Evolutionary conservation across 1,139 yeast genomes (phyloP).

Genomic region (Saccharomyces uvarum): DNA sequence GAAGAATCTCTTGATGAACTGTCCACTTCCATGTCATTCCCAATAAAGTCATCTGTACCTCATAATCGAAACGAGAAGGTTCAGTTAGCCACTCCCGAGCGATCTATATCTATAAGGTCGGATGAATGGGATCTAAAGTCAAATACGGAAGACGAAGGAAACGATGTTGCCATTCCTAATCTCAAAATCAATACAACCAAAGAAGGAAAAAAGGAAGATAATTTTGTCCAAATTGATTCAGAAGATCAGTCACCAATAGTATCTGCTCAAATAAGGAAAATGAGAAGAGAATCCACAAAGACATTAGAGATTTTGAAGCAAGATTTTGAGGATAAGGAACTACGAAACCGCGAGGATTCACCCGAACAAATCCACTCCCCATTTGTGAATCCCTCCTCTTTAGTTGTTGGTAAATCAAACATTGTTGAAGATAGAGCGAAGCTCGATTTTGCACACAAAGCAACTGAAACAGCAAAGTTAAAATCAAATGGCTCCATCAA

Average conservation of each 20-base stretch:
- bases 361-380: neutral
- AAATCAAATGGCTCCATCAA: slow-evolving; percentile 8
- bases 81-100: slow-evolving; percentile 16
- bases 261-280: slow-evolving; percentile 20
- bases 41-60: slow-evolving; percentile 4
- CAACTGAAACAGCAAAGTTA: neutral
- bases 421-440: slow-evolving; percentile 1
- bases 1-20: neutral
- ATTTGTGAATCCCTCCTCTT: neutral
- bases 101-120: slow-evolving; percentile 11
- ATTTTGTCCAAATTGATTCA: slow-evolving; percentile 5
- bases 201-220: slow-evolving; percentile 6
- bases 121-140: slow-evolving; percentile 18
- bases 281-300: slow-evolving; percentile 16
- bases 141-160: slow-evolving; percentile 6
- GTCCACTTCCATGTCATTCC: slow-evolving; percentile 3
- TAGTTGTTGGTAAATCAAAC: neutral
- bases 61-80: neutral
- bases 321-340: slow-evolving; percentile 9
- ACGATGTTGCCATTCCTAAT: neutral
- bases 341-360: neutral
- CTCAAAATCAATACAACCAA: slow-evolving; percentile 2
- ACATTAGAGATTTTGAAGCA: slow-evolving; percentile 13
- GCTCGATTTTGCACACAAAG: neutral
- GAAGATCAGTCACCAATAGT: slow-evolving; percentile 24